These are phyloP conservation scores for Lippia alba DNA, from an alignment of 305 asterid genomes.

Conservation along the genomic window DNA sequence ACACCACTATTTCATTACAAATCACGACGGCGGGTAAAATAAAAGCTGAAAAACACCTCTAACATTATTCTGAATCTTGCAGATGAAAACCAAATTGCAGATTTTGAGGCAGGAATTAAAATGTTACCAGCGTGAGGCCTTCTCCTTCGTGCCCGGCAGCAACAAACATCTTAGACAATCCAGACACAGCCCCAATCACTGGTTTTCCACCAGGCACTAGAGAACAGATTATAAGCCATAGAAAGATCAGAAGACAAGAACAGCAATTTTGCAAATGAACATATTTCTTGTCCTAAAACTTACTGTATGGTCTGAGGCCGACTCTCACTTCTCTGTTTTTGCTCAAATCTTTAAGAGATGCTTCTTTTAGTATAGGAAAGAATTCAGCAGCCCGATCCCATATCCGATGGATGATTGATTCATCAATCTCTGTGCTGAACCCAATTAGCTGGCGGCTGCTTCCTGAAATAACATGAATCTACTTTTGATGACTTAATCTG, in stretches of 20 bases:
- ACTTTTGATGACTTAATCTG: slow-evolving; percentile 4
- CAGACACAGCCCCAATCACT: slow-evolving; percentile 77
- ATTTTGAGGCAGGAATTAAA: slow-evolving; percentile 5
- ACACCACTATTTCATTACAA: not conserved
- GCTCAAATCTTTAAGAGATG: slow-evolving; percentile 57
- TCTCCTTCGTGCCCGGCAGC: slow-evolving; percentile 99
- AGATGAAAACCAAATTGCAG: not conserved
- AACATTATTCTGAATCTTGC: not conserved
- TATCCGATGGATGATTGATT: slow-evolving; percentile 65
- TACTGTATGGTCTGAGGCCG: slow-evolving; percentile 94
- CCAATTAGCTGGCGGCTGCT: slow-evolving; percentile 94
- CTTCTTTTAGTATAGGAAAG: slow-evolving; percentile 67
- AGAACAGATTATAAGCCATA: slow-evolving; percentile 17
- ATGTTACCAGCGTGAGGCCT: slow-evolving; percentile 82
- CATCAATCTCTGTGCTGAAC: slow-evolving; percentile 70
- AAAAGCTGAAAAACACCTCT: not conserved
- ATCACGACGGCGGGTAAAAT: not conserved
- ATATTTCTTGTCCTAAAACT: slow-evolving; percentile 43
- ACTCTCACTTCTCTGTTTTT: slow-evolving; percentile 79
- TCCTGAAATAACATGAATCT: slow-evolving; percentile 48
- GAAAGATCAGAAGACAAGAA: slow-evolving; percentile 1
- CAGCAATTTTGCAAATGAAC: slow-evolving; percentile 7
- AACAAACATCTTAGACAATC: slow-evolving; percentile 62
- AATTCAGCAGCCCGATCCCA: slow-evolving; percentile 86
- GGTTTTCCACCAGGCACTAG: slow-evolving; percentile 91